Evolutionary conservation across 2,329 filamentous ascomycete genomes (phyloP), one percentile per base, ranked within the genome.

Genomic region (Botrytis porri): DNA sequence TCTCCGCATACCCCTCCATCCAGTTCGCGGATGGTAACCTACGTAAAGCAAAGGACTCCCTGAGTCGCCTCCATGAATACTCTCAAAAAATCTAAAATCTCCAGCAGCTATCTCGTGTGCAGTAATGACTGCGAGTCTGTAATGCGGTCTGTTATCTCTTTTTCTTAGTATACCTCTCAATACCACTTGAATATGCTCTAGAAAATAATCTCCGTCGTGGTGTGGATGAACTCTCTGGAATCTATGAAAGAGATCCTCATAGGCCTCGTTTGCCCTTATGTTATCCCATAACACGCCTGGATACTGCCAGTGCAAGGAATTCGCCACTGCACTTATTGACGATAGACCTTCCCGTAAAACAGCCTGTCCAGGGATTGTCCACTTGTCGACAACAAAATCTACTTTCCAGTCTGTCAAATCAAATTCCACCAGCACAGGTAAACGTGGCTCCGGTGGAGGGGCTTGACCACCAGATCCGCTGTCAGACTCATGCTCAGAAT

Each of bases 251-350:
- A 57, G 1, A 32, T 25, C 10, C 4, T 57, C 37, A n/a, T 32
- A 69, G 9, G n/a, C 48, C n/a, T 41, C 45, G 18, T 16, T 5
- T 57, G 7, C 37, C 22, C 2, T 25, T 2, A 41, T 32, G 0
- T 43, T 14, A 18, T 16, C 5, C 16, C 39, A 29, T 10, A 57
- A 20, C 14, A 57, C 2, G 9, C 48, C 37, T 18, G 65, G 48
- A 69, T 32, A 69, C 51, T 69, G 65, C 25, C 18, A 69, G 12
- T 41, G n/a, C 10, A 69, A 57, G n/a, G 65, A 69, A 25, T 12
- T 20, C 57, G 37, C 65, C 22, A 69, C 37, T 69, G 65, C 65
- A 32, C 9, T 32, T 22, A 69, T 41, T 20, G 35, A 22, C 41
- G 37, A 57, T 37, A 66, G 18, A n/a, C n/a, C n/a, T 22, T 22